A percentile compares a stretch with the other conserved stretches of the same genome.
Evolutionary conservation across 305 asterid genomes (phyloP).

Genomic region (Caryopteris hybrid): DNA sequence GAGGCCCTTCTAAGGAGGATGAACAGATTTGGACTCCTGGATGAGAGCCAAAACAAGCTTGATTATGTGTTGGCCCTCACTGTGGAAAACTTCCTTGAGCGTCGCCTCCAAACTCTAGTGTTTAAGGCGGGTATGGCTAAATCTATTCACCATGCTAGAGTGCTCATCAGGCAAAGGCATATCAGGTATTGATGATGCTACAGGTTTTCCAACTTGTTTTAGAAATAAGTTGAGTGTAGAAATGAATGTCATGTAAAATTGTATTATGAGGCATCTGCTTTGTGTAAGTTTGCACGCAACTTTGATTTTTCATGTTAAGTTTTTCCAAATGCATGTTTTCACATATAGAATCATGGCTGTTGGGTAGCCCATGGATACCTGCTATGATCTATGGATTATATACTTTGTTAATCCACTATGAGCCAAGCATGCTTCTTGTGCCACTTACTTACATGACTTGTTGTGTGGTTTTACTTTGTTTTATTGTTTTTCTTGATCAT

Average conservation of each 20-base stretch:
- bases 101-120: slow-evolving; percentile 44
- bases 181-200: slow-evolving; percentile 25
- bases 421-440: no score
- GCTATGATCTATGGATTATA: no score
- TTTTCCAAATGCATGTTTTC: no score
- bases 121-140: slow-evolving; percentile 52
- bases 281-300: no score
- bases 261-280: neutral
- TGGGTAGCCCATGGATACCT: no score
- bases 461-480: no score
- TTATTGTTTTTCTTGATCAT: no score
- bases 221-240: neutral
- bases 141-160: slow-evolving; percentile 52
- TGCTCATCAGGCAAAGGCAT: slow-evolving; percentile 46
- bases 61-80: slow-evolving; percentile 47
- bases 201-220: neutral
- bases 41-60: slow-evolving; percentile 49
- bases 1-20: slow-evolving; percentile 49
- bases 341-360: no score
- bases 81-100: slow-evolving; percentile 47
- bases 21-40: slow-evolving; percentile 40
- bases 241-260: neutral
- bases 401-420: no score
- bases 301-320: no score
- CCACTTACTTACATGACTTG: no score